These are phyloP conservation scores for Arthrobotrys iridis DNA, from an alignment of 2,329 filamentous ascomycete species.

Conservation along the genomic window DNA sequence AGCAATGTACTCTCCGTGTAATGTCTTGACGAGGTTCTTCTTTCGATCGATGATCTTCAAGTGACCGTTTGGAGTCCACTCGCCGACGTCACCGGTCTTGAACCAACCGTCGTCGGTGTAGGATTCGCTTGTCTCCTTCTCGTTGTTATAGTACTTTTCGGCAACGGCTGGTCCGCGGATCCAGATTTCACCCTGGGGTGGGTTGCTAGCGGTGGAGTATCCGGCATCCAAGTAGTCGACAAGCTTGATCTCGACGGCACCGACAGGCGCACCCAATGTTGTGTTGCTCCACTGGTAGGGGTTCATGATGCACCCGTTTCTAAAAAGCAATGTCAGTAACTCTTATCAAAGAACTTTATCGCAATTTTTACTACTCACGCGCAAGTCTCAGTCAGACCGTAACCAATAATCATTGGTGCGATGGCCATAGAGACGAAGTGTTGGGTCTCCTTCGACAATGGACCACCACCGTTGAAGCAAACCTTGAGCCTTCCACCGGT, in stretches of 20 bases:
- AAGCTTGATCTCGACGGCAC: constrained; percentile 85
- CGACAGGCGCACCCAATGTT: constrained; percentile 80
- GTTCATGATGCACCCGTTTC: constrained; percentile 80
- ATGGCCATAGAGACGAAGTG: constrained; percentile 91
- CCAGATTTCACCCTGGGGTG: constrained; percentile 88
- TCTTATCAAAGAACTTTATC: neutral
- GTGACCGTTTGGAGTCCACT: constrained; percentile 82
- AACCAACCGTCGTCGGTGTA: constrained; percentile 92
- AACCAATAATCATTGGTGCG: constrained; percentile 92
- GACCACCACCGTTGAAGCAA: constrained; percentile 93
- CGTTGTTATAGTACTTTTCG: constrained; percentile 82
- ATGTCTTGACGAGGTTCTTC: constrained; percentile 97
- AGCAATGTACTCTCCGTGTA: constrained; percentile 95
- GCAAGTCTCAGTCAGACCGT: constrained; percentile 92
- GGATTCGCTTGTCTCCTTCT: constrained; percentile 81
- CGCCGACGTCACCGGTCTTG: constrained; percentile 94
- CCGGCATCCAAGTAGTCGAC: constrained; percentile 90
- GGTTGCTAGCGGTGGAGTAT: constrained; percentile 77
- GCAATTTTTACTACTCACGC: constrained; percentile 63
- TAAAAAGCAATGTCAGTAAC: constrained; percentile 33
- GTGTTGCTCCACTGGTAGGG: constrained; percentile 83
- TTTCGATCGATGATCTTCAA: constrained; percentile 91
- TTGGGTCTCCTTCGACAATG: constrained; percentile 81
- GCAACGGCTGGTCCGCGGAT: constrained; percentile 82
- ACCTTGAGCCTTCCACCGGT: constrained; percentile 90